Percentiles rank a stretch among this genome's conserved stretches.
Conservation (phyloP, 805 yeast genomes). For the Yamadazyma ubonensis region DNA sequence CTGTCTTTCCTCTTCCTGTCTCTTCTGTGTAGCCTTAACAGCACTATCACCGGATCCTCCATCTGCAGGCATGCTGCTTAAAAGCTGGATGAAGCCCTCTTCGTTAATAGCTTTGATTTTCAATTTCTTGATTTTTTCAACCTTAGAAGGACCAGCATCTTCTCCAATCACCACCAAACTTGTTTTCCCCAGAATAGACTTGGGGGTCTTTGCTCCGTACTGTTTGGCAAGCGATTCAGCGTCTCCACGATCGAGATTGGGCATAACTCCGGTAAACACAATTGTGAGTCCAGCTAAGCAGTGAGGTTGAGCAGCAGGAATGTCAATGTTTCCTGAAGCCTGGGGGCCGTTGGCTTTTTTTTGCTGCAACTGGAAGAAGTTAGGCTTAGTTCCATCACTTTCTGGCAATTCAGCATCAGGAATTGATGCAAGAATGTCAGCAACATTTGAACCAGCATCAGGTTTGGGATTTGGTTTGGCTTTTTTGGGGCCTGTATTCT, state of each 20-base stretch:
- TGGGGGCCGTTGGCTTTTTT: conserved; percentile 23
- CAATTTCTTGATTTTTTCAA: conserved; percentile 70
- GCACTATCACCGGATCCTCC: conserved; percentile 90
- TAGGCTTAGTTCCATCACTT: conserved; percentile 53
- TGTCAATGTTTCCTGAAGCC: conserved; percentile 38
- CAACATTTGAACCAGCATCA: conserved; percentile 40
- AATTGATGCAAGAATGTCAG: conserved; percentile 57
- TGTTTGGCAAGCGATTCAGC: conserved; percentile 75
- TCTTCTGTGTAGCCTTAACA: conserved; percentile 64
- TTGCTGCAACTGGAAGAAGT: conserved; percentile 47
- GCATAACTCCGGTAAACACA: conserved; percentile 90
- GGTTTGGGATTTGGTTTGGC: conserved; percentile 6
- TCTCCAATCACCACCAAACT: conserved; percentile 87
- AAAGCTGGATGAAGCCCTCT: conserved; percentile 75
- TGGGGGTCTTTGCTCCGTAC: conserved; percentile 90
- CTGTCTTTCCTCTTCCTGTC: conserved; percentile 62
- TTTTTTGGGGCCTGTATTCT: neutral
- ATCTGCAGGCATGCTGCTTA: conserved; percentile 79
- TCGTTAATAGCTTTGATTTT: conserved; percentile 82
- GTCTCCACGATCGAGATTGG: conserved; percentile 71
- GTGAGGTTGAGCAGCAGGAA: conserved; percentile 82
- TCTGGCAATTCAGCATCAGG: conserved; percentile 74
- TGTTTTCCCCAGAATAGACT: conserved; percentile 82
- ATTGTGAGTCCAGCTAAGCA: conserved; percentile 87
- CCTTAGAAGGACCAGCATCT: conserved; percentile 96